Base-by-base conservation (phyloP, 2,329 filamentous ascomycete species). In the Cercospora beticola region DNA sequence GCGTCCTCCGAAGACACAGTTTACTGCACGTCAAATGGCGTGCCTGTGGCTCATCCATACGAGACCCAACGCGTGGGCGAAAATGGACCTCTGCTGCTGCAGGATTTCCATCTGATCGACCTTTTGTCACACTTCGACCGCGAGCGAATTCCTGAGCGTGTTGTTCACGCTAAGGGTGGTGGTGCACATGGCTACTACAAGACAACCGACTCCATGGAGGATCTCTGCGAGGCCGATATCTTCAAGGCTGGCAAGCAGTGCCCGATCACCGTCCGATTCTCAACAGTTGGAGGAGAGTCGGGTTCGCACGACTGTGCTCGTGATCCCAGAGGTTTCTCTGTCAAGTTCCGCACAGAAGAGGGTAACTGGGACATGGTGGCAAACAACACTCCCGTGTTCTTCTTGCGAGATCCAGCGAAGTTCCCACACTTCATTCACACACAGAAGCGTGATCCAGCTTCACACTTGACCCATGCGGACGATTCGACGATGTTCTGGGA, bases 371-470 rank as follows among this genome's bases (percentile, higher is more conserved):
- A 92, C 75, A 83, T 89, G 78, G 89, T 92, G 7, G 87, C 86
- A 70, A 92, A 91, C 82, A 92, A 92, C 77, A 91, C 89, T 0
- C 90, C 90, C 0, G 87, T 92, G 2, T 93, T 92, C 83, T 92
- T 93, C 80, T 76, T 92, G n/a, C 83, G 90, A 64, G 90, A 92
- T 70, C 88, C 90, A 0, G 85, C 88, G 71, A 92, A 92, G 78
- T 92, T 91, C 76, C 90, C 90, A 26, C 82, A 89, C 75, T 89
- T 92, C 75, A 92, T 92, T 64, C 90, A 92, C 77, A 91, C 89
- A 0, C 90, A 92, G 77, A 92, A 92, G 83, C 84, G 90, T n/a
- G 83, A 92, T 74, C 90, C 90, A 0, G 85, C 88, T 72, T 92
- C 89, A 3, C 88, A 92, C 76, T 79, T 91, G 5, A 89, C 87